Conservation (phyloP, 495 filamentous ascomycete genomes). For the Aspergillus conjunctus region DNA sequence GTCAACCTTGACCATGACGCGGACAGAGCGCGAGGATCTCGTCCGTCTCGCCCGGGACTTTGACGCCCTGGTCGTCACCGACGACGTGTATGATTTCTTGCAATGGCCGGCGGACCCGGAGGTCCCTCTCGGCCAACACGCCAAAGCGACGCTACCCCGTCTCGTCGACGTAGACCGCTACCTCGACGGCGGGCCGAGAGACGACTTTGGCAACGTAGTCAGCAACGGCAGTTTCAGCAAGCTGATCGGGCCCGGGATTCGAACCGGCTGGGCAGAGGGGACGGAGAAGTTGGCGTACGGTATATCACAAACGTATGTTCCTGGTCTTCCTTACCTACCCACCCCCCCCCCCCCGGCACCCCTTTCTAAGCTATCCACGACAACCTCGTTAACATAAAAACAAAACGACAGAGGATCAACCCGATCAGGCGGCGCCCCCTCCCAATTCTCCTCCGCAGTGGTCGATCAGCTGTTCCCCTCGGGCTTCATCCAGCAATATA, state of each 20-base stretch:
- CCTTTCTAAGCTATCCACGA: not conserved
- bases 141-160: slow-evolving; percentile 61
- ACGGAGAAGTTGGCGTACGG: slow-evolving; percentile 67
- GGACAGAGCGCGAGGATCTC: slow-evolving; percentile 59
- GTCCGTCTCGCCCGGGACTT: slow-evolving; percentile 68
- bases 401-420: slow-evolving; percentile 59
- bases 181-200: slow-evolving; percentile 55
- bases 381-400: slow-evolving; percentile 11
- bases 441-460: slow-evolving; percentile 68
- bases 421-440: slow-evolving; percentile 74
- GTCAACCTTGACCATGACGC: slow-evolving; percentile 70
- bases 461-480: slow-evolving; percentile 59
- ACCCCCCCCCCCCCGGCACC: not conserved
- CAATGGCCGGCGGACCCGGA: slow-evolving; percentile 61
- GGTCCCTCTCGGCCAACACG: slow-evolving; percentile 20
- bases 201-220: slow-evolving; percentile 71
- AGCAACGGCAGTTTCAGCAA: slow-evolving; percentile 88
- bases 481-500: slow-evolving; percentile 51
- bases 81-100: slow-evolving; percentile 91
- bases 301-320: slow-evolving; percentile 62
- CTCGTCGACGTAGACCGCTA: slow-evolving; percentile 75
- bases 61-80: slow-evolving; percentile 77
- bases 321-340: not conserved
- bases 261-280: slow-evolving; percentile 83
- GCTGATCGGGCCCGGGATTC: slow-evolving; percentile 72